Evolutionary conservation across 1,284 basidiomycete species (phyloP), one percentile per base, ranked within the genome.

Genomic region (Ustilago hordei): DNA sequence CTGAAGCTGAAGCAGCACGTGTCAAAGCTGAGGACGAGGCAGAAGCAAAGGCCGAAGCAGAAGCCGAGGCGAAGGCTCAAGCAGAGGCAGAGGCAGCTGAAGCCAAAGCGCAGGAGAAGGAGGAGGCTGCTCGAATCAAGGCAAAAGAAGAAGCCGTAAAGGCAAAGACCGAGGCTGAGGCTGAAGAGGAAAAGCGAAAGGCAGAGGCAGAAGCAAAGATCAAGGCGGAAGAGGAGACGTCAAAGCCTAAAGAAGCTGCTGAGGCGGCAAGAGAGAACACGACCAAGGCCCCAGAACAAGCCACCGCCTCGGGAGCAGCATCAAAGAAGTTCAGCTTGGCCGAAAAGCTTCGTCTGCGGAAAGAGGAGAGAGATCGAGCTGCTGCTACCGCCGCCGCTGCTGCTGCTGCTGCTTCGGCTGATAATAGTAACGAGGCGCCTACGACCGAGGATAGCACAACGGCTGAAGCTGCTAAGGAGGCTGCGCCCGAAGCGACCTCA

Each of bases 311-410:
- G 39, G 23, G 12, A 17, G 57, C 60, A 28, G 38, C 62, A 11
- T 38, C 50, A 2, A 77, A 77, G 60, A 77, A 77, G 52, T 73
- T 62, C 53, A 77, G 66, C 31, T 32, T 77, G 41, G 75, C 75
- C 6, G 75, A 77, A 13, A 77, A 77, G 60, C 67, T 77, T 32
- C 65, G 66, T 43, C 59, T 50, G 36, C 65, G 75, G 15, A 77
- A 73, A 56, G 75, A 77, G 41, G 66, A 77, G 52, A 59, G 75
- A 7, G 75, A 77, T 23, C 58, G 66, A 6, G 75, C 69, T 32
- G 66, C 66, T 19, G 68, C 73, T 2, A 63, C 74, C 3, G 65
- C 65, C 11, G 62, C 64, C 4, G 50, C 64, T 12, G 56, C 45
- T 8, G 50, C 50, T 34, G n/a, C 38, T 28, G 15, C 48, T 11